Evolutionary conservation across 257 asterid species (phyloP), one percentile per base, ranked within the genome.

Genomic region (Verbascum thapsus): DNA sequence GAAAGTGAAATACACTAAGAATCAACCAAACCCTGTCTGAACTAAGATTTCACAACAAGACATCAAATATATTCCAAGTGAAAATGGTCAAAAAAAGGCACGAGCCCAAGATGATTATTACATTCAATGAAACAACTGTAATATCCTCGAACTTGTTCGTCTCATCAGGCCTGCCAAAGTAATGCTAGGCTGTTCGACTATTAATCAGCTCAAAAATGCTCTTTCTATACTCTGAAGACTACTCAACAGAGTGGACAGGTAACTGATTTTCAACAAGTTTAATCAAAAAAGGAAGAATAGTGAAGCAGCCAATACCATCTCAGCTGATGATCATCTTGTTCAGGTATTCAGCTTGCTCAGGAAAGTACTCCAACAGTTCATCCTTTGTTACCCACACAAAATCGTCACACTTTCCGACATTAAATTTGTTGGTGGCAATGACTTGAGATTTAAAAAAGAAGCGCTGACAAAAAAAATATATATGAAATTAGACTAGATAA

Each of bases 371-470:
- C 85, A 94, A 44, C 12, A 94, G 64, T 50, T 90, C 99, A 57
- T 83, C 95, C 80, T 85, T 94, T 0, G 96, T 85, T 58, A 78
- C 97, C 99, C 99, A 94, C 23, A 74, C 83, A 55, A 76, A 84
- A 78, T 94, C 96, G 40, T 90, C 85, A 40, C 95, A 87, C 50
- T 63, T 76, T 11, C 58, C 64, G 17, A 87, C 49, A 48, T 76
- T 61, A 42, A 79, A 76, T 81, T 85, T 85, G 85, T 74, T 74
- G 64, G 86, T 52, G 5, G 86, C 88, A 3, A 87, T 84, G 68
- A 87, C 95, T 94, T 90, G 99, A 61, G 95, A 90, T 75, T 94
- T 94, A 51, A 94, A 94, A 80, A 89, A 90, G 85, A 90, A 94
- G 13, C 78, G 90, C 96, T 90, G 94, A 34, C 66, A 72, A 50